These are phyloP conservation scores for Arthroderma uncinatum DNA, from an alignment of 2,329 filamentous ascomycete genomes.

Conservation along the genomic window DNA sequence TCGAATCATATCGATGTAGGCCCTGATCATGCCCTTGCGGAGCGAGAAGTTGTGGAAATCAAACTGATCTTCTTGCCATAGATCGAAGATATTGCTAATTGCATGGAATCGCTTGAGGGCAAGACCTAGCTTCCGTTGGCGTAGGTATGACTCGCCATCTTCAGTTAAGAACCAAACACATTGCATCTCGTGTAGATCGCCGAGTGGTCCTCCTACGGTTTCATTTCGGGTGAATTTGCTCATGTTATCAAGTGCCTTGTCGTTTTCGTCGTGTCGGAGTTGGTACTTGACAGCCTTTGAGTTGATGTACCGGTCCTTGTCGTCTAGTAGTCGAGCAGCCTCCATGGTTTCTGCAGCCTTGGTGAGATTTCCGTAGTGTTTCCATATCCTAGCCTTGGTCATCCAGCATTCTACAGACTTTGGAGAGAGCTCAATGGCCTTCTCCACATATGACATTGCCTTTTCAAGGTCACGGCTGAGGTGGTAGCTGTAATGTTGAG, in stretches of 20 bases:
- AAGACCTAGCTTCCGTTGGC: slow-evolving; percentile 69
- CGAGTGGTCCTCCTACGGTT: slow-evolving; percentile 72
- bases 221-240: slow-evolving; percentile 91
- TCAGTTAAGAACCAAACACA: slow-evolving; percentile 95
- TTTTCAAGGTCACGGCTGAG: slow-evolving; percentile 73
- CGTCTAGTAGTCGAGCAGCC: slow-evolving; percentile 69
- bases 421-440: slow-evolving; percentile 66
- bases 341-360: slow-evolving; percentile 85
- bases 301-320: slow-evolving; percentile 93
- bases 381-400: slow-evolving; percentile 90
- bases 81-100: slow-evolving; percentile 84
- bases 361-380: slow-evolving; percentile 69
- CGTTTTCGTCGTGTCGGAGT: slow-evolving; percentile 81
- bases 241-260: slow-evolving; percentile 75
- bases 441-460: slow-evolving; percentile 71
- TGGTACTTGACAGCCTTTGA: slow-evolving; percentile 97
- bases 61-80: slow-evolving; percentile 97
- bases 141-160: slow-evolving; percentile 78
- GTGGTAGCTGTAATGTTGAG: slow-evolving; percentile 93
- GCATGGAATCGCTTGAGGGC: slow-evolving; percentile 87
- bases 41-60: slow-evolving; percentile 97
- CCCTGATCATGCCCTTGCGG: slow-evolving; percentile 88
- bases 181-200: slow-evolving; percentile 94
- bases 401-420: slow-evolving; percentile 84
- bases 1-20: slow-evolving; percentile 89